Conservation (phyloP, 305 asterid species). For the Lippia alba region DNA sequence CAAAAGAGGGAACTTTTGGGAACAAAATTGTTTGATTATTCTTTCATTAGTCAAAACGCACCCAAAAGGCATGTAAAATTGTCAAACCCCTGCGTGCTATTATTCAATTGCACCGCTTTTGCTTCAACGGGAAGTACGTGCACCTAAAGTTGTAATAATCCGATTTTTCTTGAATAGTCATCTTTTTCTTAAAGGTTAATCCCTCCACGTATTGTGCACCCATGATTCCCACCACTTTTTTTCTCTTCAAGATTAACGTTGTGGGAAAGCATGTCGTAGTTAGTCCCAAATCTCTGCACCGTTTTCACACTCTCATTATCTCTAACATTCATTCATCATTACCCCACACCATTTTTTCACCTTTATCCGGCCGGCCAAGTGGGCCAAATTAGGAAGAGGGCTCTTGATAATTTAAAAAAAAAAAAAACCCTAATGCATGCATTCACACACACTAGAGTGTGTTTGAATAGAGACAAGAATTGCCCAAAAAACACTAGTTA, state of each 20-base stretch:
- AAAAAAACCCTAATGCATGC: conserved; percentile 25
- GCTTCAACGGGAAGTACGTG: conserved; percentile 26
- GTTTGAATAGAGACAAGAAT: conserved; percentile 40
- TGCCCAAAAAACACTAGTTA: conserved; percentile 33
- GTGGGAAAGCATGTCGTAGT: neutral
- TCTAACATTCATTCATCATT: too few relatives aligned
- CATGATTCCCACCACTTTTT: neutral
- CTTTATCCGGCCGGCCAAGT: neutral
- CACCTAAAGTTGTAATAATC: neutral
- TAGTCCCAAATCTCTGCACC: neutral
- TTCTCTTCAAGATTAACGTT: neutral
- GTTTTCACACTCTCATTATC: neutral
- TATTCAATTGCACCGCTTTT: conserved; percentile 10
- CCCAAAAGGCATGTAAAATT: neutral
- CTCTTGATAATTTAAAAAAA: neutral
- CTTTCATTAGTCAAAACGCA: conserved; percentile 24
- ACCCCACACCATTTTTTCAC: neutral
- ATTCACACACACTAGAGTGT: neutral
- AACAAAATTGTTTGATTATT: neutral
- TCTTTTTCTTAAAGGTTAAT: conserved; percentile 6
- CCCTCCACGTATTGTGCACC: conserved; percentile 21
- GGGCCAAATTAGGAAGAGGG: conserved; percentile 23
- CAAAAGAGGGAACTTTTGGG: neutral
- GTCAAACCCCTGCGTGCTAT: conserved; percentile 22
- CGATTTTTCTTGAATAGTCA: neutral